Base-by-base conservation (phyloP, 331 rosid genomes). In the Dryas integrifolia region DNA sequence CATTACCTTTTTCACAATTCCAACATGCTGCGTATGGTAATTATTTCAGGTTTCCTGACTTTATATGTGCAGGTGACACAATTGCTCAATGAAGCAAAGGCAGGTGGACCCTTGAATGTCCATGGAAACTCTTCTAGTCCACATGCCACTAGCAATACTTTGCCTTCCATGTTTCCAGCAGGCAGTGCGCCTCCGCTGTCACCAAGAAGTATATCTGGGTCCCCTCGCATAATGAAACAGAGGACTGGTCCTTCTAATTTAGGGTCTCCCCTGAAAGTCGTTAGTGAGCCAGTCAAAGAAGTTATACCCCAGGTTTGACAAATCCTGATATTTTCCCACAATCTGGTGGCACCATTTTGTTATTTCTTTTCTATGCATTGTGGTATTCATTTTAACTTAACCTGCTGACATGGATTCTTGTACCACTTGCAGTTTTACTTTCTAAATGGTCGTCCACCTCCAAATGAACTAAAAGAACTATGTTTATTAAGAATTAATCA, bases 91-190 rank as follows among this genome's bases (percentile, higher is more conserved):
- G 99, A 95, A 79, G 99, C 96, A 59, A 95, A 95, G 81, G 86
- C 97, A 0, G 97, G 98, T 21, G 88, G 65, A 76, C 96, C 99
- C 50, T 86, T 95, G 85, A 95, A 86, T 84, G 98, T 90, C 40
- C 92, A 95, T 5, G 99, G 97, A 30, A 88, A 83, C 70, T 87
- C 94, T 80, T 90, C 98, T 41, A 95, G 99, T 87, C 99, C 99
- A 26, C 96, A 86, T 88, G 92, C 97, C 21, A 40, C 78, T 73
- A 62, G 82, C 92, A 89, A 75, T 85, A 75, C 98, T 38, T 79
- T 95, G 87, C 99, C 99, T 50, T 95, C 99, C 70, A 90, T 95
- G 96, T 95, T 95, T 88, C 98, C 98, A 44, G 99, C 99, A 1
- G 99, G 99, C 74, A 90, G 96, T 83, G 99, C 97, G 40, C 99